phyloP scores from a whole-genome alignment of 495 filamentous ascomycete species.

The Pyrenula aspistea region DNA sequence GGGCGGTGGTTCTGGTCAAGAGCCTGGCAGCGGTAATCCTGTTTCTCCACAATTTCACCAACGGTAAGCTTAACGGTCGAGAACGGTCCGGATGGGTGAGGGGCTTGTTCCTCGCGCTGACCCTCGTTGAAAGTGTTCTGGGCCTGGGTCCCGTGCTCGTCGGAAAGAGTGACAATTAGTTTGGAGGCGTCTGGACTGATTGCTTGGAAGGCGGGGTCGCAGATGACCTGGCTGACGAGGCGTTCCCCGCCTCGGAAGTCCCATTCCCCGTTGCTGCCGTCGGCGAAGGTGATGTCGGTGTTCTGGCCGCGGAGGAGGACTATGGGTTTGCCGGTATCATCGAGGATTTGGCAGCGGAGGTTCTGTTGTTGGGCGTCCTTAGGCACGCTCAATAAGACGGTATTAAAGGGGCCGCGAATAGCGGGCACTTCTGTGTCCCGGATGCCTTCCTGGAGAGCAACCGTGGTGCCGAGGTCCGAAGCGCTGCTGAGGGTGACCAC shows the following conservation, averaged over 20 bases:
- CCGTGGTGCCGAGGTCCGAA: neutral
- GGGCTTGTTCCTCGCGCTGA: neutral
- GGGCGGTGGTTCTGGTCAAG: conserved; percentile 1
- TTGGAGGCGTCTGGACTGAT: neutral
- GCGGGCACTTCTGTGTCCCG: neutral
- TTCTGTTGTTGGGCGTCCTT: neutral
- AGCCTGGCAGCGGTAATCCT: conserved; percentile 4
- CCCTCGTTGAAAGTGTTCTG: conserved; percentile 1
- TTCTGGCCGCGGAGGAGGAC: conserved; percentile 2
- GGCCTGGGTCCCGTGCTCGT: too few relatives aligned
- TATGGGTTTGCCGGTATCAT: conserved; percentile 2
- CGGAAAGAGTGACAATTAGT: conserved; percentile 1
- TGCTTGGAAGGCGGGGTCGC: conserved; percentile 1
- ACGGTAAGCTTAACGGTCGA: conserved; percentile 1
- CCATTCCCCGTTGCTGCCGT: conserved; percentile 3
- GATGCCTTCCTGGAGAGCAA: neutral
- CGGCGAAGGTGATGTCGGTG: conserved; percentile 5
- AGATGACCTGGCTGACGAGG: conserved; percentile 4
- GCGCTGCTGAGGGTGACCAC: conserved; percentile 1
- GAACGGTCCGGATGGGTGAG: conserved; percentile 1
- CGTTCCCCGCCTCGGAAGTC: neutral
- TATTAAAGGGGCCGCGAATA: conserved; percentile 1
- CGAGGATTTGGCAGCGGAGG: conserved; percentile 6
- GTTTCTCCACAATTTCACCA: conserved; percentile 1
- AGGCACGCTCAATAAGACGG: neutral